Base-by-base conservation (phyloP, 2,329 filamentous ascomycete genomes). In the Fusarium sp. region DNA sequence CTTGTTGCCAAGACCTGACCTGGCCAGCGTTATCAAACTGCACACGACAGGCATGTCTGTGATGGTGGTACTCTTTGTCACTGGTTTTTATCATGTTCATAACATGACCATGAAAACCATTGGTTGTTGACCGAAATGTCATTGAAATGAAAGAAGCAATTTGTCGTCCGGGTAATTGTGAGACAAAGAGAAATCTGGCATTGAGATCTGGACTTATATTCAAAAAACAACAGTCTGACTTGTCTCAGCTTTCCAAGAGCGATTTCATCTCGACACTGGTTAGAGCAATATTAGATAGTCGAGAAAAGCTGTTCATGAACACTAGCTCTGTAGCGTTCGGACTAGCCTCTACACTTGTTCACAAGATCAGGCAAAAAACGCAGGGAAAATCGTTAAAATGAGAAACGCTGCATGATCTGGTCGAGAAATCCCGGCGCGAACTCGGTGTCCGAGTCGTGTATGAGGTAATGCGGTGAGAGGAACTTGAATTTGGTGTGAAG, bases 401-500 rank as follows among this genome's bases (percentile, higher is more conserved):
- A 67, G 49, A 68, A 71, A 61, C 61, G 65, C 70, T 74, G 75
- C 74, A 74, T 74, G 68, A 71, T 72, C 57, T 71, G 59, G 74
- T 75, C 68, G 57, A 76, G 59, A 62, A 67, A 76, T 70, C 68
- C 75, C 75, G 75, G 75, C 71, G 71, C 72, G 74, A 76, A 71
- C 67, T 77, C 74, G 75, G 75, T 75, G 72, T 72, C 71, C 65
- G 67, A 75, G 68, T 77, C 66, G 72, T 71, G 75, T 74, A 77
- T 77, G 75, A 77, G 72, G 75, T 77, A 77, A 77, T 77, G 75
- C 75, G 75, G 75, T 77, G 75, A 77, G 70, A 63, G 65, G 56
- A 74, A 74, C 65, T 77, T 74, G 68, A 39, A 73, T 72, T 74
- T 76, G 75, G 75, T 62, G 72, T 62, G 74, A 75, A 74, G 72